These are phyloP conservation scores for Thuidium tamariscinum DNA, from an alignment of 225 moss, liverwort and hornwort species.

Conservation along the genomic window DNA sequence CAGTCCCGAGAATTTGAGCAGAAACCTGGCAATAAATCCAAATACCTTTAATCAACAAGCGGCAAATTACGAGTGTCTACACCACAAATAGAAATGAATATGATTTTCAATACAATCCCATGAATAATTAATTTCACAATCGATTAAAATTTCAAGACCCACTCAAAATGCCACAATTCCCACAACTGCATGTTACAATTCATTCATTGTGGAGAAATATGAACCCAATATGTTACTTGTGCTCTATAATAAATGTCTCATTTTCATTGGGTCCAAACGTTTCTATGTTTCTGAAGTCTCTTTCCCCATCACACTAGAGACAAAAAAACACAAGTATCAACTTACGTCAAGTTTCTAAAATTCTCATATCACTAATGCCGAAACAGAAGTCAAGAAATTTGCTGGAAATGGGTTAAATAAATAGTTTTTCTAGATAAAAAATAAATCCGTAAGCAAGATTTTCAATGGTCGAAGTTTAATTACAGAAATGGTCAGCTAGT, in stretches of 20 bases:
- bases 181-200: not conserved
- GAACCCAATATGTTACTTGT: not conserved
- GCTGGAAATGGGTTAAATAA: not conserved
- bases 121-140: no score
- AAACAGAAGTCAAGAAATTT: not conserved
- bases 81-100: not conserved
- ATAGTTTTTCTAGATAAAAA: not conserved
- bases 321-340: not conserved
- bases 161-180: not conserved
- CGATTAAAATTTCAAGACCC: not conserved
- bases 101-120: not conserved
- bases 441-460: not conserved
- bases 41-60: not conserved
- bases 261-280: not conserved
- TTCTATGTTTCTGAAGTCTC: not conserved
- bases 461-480: not conserved
- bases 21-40: conserved; percentile 20
- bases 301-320: no score
- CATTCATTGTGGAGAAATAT: not conserved
- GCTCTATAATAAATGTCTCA: not conserved
- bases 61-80: no score
- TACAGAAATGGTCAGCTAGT: not conserved
- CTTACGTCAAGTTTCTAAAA: not conserved
- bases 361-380: not conserved
- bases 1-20: conserved; percentile 32